These are phyloP conservation scores for Sugiyamaella xylanicola DNA, from an alignment of 1,139 yeast species.

Conservation along the genomic window DNA sequence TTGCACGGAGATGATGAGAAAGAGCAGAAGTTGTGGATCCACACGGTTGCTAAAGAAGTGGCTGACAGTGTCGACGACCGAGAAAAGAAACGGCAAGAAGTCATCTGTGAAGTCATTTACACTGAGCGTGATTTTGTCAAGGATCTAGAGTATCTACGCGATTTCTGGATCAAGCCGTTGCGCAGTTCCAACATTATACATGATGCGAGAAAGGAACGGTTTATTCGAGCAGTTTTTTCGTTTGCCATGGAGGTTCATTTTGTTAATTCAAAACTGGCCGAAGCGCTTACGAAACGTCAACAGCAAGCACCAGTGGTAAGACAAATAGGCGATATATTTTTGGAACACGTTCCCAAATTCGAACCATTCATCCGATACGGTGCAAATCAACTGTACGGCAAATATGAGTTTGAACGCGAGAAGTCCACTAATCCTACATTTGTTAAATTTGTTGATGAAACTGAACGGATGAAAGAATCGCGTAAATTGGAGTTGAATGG, in stretches of 20 bases:
- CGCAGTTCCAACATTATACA: conserved; percentile 86
- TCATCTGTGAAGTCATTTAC: conserved; percentile 88
- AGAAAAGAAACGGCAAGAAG: conserved; percentile 92
- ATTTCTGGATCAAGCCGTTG: conserved; percentile 90
- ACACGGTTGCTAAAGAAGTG: conserved; percentile 80
- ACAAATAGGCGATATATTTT: conserved; percentile 81
- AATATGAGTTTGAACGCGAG: conserved; percentile 93
- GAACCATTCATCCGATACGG: conserved; percentile 93
- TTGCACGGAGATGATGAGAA: conserved; percentile 76
- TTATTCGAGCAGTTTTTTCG: conserved; percentile 87
- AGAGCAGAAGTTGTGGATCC: conserved; percentile 90
- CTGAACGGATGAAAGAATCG: conserved; percentile 85
- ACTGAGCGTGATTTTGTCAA: conserved; percentile 96
- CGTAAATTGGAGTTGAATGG: conserved; percentile 90
- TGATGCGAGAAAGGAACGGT: conserved; percentile 83
- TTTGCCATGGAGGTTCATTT: conserved; percentile 86
- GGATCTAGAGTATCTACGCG: conserved; percentile 89
- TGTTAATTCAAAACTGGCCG: conserved; percentile 81
- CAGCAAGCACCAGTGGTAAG: conserved; percentile 84
- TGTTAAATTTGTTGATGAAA: conserved; percentile 90
- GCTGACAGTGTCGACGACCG: conserved; percentile 78
- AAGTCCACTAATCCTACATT: conserved; percentile 86
- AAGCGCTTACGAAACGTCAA: conserved; percentile 85
- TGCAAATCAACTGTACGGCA: conserved; percentile 95
- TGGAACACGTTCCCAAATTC: conserved; percentile 81